Percentiles rank a stretch among this genome's conserved stretches.
Conservation (phyloP, 2,329 filamentous ascomycete species). For the Allantophomopsis lycopodina region DNA sequence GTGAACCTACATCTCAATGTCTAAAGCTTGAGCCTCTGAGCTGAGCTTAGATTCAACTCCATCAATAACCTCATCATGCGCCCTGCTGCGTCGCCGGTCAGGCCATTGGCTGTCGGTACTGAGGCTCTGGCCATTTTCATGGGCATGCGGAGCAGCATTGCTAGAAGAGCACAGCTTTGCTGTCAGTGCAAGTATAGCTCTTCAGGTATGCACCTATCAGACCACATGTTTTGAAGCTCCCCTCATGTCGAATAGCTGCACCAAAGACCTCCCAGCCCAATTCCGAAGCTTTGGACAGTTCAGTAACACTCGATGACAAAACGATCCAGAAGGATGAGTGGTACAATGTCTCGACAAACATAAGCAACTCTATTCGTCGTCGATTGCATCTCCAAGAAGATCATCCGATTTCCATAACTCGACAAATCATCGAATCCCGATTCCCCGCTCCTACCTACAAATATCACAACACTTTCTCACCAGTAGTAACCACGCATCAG, state of each 20-base stretch:
- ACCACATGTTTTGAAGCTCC: neutral
- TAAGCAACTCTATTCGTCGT: constrained; percentile 60
- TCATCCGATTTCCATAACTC: constrained; percentile 83
- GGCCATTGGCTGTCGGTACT: constrained; percentile 6
- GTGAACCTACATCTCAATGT: neutral
- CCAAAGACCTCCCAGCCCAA: constrained; percentile 2
- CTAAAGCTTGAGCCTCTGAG: neutral
- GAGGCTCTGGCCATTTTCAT: constrained; percentile 14
- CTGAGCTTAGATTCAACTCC: neutral
- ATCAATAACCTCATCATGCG: constrained; percentile 9
- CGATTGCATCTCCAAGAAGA: constrained; percentile 81
- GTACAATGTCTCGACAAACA: constrained; percentile 72
- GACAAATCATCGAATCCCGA: constrained; percentile 80
- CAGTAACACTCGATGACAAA: constrained; percentile 24
- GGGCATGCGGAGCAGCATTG: constrained; percentile 7
- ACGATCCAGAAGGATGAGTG: constrained; percentile 60
- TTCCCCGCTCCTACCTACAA: constrained; percentile 64
- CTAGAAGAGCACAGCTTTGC: constrained; percentile 8
- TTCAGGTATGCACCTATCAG: constrained; percentile 8
- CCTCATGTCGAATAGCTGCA: neutral
- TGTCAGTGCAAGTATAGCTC: constrained; percentile 15
- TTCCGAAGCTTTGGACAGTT: neutral
- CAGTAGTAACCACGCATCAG: constrained; percentile 70
- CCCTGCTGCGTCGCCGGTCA: constrained; percentile 6
- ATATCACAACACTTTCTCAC: constrained; percentile 66